phyloP scores from a whole-genome alignment of 1,284 basidiomycete species.

The Termitomyces sp. region DNA sequence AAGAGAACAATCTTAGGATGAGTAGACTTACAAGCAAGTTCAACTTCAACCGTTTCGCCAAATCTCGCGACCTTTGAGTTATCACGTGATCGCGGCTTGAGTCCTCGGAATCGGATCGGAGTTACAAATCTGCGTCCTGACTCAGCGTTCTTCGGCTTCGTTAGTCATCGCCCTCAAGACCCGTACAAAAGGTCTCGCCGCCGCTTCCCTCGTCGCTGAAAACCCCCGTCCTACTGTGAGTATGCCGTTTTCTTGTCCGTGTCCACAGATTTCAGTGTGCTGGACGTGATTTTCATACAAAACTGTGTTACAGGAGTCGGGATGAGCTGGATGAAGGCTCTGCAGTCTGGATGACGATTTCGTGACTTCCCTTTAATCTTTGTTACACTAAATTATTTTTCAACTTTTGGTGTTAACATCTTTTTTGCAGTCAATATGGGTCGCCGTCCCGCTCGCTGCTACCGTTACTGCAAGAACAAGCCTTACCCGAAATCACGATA shows the following conservation, averaged over 20 bases:
- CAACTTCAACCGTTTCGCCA: neutral
- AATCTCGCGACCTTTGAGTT: neutral
- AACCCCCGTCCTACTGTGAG: conserved; percentile 10
- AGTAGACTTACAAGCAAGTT: neutral
- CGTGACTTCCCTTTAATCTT: neutral
- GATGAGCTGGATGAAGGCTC: conserved; percentile 15
- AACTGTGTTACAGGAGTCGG: neutral
- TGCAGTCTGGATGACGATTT: conserved; percentile 18
- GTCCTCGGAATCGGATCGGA: neutral
- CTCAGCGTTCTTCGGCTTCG: conserved; percentile 8
- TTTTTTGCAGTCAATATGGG: conserved; percentile 52
- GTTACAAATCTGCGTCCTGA: conserved; percentile 2
- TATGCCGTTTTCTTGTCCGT: conserved; percentile 8
- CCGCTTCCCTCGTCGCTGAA: conserved; percentile 1
- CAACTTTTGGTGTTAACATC: neutral
- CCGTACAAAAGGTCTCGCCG: conserved; percentile 15
- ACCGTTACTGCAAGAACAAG: conserved; percentile 99
- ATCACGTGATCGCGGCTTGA: neutral
- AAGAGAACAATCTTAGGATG: neutral
- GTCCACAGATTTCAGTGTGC: neutral
- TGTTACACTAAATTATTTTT: no score
- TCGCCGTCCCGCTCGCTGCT: conserved; percentile 94
- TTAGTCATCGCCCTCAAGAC: conserved; percentile 16
- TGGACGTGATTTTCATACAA: neutral
- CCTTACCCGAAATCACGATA: conserved; percentile 92